Percentiles rank a stretch among this genome's conserved stretches.
Evolutionary conservation across 108 stramenopile genomes (phyloP).

Genomic region (Pseudonitzschia multistriata): DNA sequence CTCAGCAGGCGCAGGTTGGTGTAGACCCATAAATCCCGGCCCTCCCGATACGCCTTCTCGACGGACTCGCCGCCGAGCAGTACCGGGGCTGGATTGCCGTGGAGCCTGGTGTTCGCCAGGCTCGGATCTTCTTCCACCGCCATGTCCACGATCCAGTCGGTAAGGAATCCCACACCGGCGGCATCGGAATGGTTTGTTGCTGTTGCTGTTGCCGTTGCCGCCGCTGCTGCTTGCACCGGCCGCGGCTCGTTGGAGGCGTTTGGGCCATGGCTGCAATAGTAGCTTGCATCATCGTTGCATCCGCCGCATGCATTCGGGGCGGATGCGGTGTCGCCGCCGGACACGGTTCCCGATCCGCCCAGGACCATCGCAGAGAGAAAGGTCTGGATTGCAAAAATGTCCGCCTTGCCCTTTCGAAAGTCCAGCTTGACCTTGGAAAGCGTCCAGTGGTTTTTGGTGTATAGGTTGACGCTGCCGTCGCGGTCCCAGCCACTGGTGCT

Average conservation of each 20-base stretch:
- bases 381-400: slow-evolving; percentile 52
- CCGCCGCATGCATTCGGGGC: too few species aligned
- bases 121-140: slow-evolving; percentile 47
- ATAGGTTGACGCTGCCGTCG: slow-evolving; percentile 54
- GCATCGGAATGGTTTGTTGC: slow-evolving; percentile 5
- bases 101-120: slow-evolving; percentile 42
- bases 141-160: slow-evolving; percentile 37
- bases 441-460: slow-evolving; percentile 35
- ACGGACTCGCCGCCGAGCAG: slow-evolving; percentile 58
- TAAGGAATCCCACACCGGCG: slow-evolving; percentile 6
- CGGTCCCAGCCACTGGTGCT: slow-evolving; percentile 61
- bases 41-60: slow-evolving; percentile 49
- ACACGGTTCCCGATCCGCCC: too few species aligned
- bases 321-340: too few species aligned
- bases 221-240: slow-evolving; percentile 12
- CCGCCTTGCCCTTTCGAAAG: slow-evolving; percentile 52
- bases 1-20: slow-evolving; percentile 52
- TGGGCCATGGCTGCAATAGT: too few species aligned
- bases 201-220: slow-evolving; percentile 15
- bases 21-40: slow-evolving; percentile 38
- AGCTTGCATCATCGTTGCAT: too few species aligned
- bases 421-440: slow-evolving; percentile 43
- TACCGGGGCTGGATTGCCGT: slow-evolving; percentile 44
- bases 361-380: slow-evolving; percentile 57
- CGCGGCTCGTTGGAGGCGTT: too few species aligned